Evolutionary conservation across 139 green algal species (phyloP).

Genomic region (Closterium sp.): DNA sequence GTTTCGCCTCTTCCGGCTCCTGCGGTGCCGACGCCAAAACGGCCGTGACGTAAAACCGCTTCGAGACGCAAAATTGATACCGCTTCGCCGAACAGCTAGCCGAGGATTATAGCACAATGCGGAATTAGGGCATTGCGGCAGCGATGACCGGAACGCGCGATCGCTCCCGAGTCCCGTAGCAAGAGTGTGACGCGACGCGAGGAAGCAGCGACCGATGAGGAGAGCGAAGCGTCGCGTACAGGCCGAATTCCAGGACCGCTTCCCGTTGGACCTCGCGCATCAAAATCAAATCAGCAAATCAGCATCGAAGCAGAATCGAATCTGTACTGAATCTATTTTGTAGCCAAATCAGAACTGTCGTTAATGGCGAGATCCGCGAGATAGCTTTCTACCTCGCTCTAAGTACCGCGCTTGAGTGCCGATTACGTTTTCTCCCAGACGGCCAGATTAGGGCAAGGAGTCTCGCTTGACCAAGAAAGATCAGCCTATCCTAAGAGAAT

Average conservation of each 20-base stretch:
- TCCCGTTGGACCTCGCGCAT: background rate
- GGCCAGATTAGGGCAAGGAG: background rate
- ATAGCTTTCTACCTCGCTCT: background rate
- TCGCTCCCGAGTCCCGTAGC: background rate
- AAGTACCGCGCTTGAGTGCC: background rate
- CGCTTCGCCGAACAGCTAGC: background rate
- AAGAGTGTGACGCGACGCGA: background rate
- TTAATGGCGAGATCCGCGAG: background rate
- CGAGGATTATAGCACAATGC: background rate
- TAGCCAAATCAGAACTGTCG: background rate
- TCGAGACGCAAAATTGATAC: background rate
- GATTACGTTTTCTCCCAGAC: background rate
- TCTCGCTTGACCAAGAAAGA: background rate
- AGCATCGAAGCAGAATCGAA: background rate
- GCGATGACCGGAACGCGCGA: background rate
- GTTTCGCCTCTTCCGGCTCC: background rate
- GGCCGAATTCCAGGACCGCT: background rate
- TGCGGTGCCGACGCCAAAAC: background rate
- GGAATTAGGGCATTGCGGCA: background rate
- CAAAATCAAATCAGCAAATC: background rate
- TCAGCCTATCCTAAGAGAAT: background rate
- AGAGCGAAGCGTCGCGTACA: background rate
- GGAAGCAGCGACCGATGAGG: no score
- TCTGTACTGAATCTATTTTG: no score
- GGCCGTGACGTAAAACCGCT: background rate